Percentiles rank a stretch among this genome's conserved stretches.
Conservation (phyloP, 805 yeast genomes). For the Cyberlindnera veronae region DNA sequence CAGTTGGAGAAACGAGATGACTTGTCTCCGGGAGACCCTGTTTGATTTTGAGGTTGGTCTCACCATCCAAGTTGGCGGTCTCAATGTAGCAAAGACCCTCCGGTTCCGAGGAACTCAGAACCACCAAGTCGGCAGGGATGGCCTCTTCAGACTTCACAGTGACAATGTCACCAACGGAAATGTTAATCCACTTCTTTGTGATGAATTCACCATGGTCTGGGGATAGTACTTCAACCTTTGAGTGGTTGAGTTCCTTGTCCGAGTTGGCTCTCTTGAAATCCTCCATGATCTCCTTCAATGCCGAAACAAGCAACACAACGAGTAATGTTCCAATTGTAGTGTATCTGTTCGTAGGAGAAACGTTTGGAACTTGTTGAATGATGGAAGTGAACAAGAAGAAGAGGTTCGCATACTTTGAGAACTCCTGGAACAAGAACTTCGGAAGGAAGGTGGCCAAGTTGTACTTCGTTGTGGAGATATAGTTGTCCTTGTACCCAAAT, state of each 20-base stretch:
- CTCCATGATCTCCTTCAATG: conserved; percentile 85
- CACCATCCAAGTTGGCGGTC: conserved; percentile 97
- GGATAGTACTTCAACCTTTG: conserved; percentile 62
- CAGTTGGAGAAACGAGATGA: conserved; percentile 60
- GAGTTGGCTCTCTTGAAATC: conserved; percentile 86
- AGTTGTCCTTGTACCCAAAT: conserved; percentile 68
- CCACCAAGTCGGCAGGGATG: conserved; percentile 87
- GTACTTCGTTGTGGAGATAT: conserved; percentile 93
- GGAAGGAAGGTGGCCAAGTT: conserved; percentile 91
- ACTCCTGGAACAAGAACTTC: conserved; percentile 92
- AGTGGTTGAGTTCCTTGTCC: conserved; percentile 83
- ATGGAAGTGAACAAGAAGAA: conserved; percentile 89
- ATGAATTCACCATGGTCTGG: conserved; percentile 57
- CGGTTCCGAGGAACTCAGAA: conserved; percentile 92
- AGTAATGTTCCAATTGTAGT: conserved; percentile 91
- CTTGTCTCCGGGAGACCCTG: conserved; percentile 83
- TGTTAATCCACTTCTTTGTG: conserved; percentile 75
- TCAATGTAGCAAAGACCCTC: conserved; percentile 97
- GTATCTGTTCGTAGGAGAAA: conserved; percentile 92
- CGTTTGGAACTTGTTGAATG: conserved; percentile 96
- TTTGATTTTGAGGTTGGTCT: conserved; percentile 92
- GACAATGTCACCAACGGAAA: conserved; percentile 88
- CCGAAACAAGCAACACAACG: conserved; percentile 85
- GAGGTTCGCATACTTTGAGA: conserved; percentile 93
- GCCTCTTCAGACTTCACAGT: conserved; percentile 83